Evolutionary conservation across 2,329 filamentous ascomycete species (phyloP).

Genomic region (Epichloe typhina): DNA sequence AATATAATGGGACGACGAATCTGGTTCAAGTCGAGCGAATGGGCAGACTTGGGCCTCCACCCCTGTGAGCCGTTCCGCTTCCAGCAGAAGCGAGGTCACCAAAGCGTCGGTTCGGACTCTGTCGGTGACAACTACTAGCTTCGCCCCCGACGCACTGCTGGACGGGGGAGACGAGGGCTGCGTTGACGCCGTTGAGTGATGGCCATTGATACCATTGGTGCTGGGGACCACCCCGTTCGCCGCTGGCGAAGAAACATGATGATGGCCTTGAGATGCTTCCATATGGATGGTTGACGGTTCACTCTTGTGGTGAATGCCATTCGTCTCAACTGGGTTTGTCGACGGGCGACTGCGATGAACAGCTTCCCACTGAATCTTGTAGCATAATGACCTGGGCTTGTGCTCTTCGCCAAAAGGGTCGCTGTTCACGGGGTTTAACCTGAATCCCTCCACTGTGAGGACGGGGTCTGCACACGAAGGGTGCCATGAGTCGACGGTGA

Average conservation of each 20-base stretch:
- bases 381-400: conserved; percentile 24
- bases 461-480: conserved; percentile 16
- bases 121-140: conserved; percentile 15
- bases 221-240: neutral
- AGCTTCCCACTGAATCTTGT: conserved; percentile 30
- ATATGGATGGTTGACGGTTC: neutral
- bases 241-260: neutral
- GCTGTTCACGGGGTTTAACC: conserved; percentile 28
- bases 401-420: conserved; percentile 10
- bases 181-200: neutral
- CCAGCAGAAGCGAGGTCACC: conserved; percentile 8
- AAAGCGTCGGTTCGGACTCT: conserved; percentile 9
- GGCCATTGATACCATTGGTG: neutral
- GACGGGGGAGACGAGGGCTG: neutral
- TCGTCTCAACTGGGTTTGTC: neutral
- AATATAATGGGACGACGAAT: conserved; percentile 18
- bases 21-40: conserved; percentile 7
- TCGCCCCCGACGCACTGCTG: too few relatives aligned
- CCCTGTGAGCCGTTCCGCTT: conserved; percentile 6
- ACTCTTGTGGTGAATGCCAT: neutral
- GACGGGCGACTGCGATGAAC: conserved; percentile 7
- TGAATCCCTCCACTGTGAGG: conserved; percentile 23
- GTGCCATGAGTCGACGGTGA: conserved; percentile 22
- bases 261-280: neutral
- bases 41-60: conserved; percentile 9